A percentile compares a stretch with the other conserved stretches of the same genome.
Evolutionary conservation across 331 rosid species (phyloP).

Genomic region (Rhamnella rubrinervis): DNA sequence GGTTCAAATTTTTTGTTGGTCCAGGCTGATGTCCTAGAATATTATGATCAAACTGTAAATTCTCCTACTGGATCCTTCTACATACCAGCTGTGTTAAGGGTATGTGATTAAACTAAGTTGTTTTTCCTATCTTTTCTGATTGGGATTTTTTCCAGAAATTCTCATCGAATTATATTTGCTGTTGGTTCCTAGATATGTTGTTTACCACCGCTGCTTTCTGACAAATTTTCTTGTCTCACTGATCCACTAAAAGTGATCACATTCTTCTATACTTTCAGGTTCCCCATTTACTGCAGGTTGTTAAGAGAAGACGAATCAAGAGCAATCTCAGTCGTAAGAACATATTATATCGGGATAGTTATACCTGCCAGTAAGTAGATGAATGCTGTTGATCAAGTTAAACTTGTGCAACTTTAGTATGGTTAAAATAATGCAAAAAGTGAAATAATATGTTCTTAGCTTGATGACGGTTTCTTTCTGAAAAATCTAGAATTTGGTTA

Average conservation of each 20-base stretch:
- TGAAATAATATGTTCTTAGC: neutral
- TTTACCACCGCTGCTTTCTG: neutral
- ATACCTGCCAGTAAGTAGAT: constrained; percentile 81
- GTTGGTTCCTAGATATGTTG: neutral
- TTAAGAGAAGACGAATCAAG: constrained; percentile 76
- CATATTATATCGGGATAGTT: constrained; percentile 79
- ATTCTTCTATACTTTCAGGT: constrained; percentile 49
- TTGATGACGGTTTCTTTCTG: neutral
- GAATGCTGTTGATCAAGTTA: constrained; percentile 6
- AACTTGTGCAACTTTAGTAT: neutral
- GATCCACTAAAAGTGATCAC: constrained; percentile 31
- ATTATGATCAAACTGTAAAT: constrained; percentile 88
- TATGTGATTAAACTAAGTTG: constrained; percentile 27
- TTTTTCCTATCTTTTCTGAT: constrained; percentile 6
- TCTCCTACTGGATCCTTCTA: constrained; percentile 87
- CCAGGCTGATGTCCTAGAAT: constrained; percentile 97
- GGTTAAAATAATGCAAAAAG: neutral
- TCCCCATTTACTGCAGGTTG: constrained; percentile 90
- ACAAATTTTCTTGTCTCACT: neutral
- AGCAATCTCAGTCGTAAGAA: constrained; percentile 82
- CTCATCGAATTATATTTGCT: neutral
- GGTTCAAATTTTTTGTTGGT: constrained; percentile 27
- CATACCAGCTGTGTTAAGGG: constrained; percentile 97
- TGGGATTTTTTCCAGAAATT: neutral
- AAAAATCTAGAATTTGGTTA: neutral